Conservation (phyloP, 352 stramenopile genomes). For the Phytophthora quininea region DNA sequence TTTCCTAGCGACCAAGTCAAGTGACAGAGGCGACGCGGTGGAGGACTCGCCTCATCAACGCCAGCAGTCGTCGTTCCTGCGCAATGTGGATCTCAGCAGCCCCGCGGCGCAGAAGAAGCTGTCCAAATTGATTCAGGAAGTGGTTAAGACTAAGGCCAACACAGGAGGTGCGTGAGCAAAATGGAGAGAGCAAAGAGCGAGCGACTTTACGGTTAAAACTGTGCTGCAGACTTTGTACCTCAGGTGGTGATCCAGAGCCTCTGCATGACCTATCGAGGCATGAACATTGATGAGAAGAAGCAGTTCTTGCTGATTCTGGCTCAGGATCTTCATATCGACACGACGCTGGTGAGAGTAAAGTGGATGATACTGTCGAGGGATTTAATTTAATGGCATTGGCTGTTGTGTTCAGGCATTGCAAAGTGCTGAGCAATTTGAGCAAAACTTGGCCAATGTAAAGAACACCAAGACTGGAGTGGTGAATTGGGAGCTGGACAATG, state of each 20-base stretch:
- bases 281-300: slow-evolving; percentile 84
- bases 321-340: slow-evolving; percentile 75
- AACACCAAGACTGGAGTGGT: slow-evolving; percentile 34
- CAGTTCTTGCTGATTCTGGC: slow-evolving; percentile 81
- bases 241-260: slow-evolving; percentile 72
- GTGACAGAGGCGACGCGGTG: neutral
- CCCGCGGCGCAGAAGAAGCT: slow-evolving; percentile 49
- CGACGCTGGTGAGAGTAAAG: slow-evolving; percentile 34
- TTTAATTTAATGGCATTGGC: neutral
- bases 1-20: slow-evolving; percentile 4
- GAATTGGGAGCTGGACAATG: slow-evolving; percentile 72
- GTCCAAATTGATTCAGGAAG: slow-evolving; percentile 71
- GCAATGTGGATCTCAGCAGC: slow-evolving; percentile 52
- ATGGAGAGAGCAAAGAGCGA: neutral
- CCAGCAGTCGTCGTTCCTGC: slow-evolving; percentile 53
- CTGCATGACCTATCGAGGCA: slow-evolving; percentile 62
- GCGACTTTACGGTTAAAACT: neutral
- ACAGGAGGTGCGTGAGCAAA: slow-evolving; percentile 48
- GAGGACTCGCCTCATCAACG: slow-evolving; percentile 23
- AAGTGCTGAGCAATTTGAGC: slow-evolving; percentile 56
- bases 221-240: slow-evolving; percentile 75
- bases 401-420: slow-evolving; percentile 35
- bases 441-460: slow-evolving; percentile 60
- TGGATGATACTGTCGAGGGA: neutral
- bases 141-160: slow-evolving; percentile 72